Evolutionary conservation across 176 grass and related monocot species (phyloP), one percentile per base, ranked within the genome.

Genomic region (Cenchrus fungigraminus): DNA sequence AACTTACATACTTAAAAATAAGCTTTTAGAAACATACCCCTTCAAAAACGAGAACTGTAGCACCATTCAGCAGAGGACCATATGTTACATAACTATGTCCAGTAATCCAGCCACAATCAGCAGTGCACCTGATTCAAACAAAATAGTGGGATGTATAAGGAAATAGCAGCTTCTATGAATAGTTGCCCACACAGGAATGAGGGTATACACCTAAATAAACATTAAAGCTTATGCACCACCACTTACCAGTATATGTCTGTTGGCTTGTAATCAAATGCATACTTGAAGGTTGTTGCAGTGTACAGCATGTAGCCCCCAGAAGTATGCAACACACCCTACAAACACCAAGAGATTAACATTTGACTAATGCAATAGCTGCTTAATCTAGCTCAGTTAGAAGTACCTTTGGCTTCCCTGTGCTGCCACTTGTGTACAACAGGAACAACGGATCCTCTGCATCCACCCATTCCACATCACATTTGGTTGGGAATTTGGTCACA

Each of bases 51-150:
- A 99, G 79, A 83, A 96, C 86, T 19, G 90, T 92, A 51, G 97
- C 93, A 86, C 93, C 93, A 90, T 99, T 99, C 58, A 99, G 20
- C 40, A 99, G 91, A 87, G 97, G 97, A 6, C 97, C 97, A 77
- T 99, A 99, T 65, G 97, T 91, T 59, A 99, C 91, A 86, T 99
- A 99, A 77, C 97, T 96, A 82, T 99, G 97, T 59, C 97, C 97
- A 60, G 97, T 99, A 71, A 99, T 99, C 97, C 97, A 99, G 17
- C 97, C 97, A 86, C 97, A 99, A 77, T 99, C 97, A 79, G 97
- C 97, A 86, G 97, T 99, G 76, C 97, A 99, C 97, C 97, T 99
- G 81, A 62, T 86, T 47, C 47, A 49, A 88, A 82, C 63, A 79
- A 83, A 74, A 87, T n/a, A 89, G 59, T 57, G 65, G 44, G 67